A percentile compares a stretch with the other conserved stretches of the same genome.
phyloP scores from a whole-genome alignment of 2,329 filamentous ascomycete genomes.

The Claviceps sp. region DNA sequence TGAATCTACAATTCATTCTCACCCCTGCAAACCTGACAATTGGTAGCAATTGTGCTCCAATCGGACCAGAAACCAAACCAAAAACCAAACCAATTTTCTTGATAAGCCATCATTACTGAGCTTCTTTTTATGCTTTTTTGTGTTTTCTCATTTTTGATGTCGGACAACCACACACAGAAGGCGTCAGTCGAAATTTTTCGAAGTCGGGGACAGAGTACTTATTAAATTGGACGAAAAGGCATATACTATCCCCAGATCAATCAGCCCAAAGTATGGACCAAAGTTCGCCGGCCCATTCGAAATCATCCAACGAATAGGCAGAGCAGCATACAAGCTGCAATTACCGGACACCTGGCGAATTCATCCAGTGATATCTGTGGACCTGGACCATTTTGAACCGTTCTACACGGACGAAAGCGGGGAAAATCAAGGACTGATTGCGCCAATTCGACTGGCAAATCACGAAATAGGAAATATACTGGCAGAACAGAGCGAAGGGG shows the following conservation, averaged over 20 bases:
- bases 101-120: no score
- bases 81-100: no score
- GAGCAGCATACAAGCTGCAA: neutral
- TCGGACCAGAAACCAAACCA: no score
- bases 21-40: no score
- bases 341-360: neutral
- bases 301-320: neutral
- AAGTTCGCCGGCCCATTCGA: neutral
- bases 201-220: neutral
- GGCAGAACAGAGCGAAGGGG: neutral
- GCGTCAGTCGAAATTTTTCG: neutral
- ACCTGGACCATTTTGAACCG: neutral
- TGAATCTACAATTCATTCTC: no score
- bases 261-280: neutral
- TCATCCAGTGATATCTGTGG: neutral
- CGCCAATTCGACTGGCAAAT: neutral
- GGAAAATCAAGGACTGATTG: neutral
- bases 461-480: neutral
- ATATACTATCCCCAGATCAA: neutral
- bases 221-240: neutral
- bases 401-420: neutral
- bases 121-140: no score
- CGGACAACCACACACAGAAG: no score
- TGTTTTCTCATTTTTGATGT: no score
- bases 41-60: no score